Percentiles rank a stretch among this genome's conserved stretches.
These are phyloP conservation scores for Xenoacremonium recifei DNA, from an alignment of 2,329 filamentous ascomycete genomes.

Conservation along the genomic window DNA sequence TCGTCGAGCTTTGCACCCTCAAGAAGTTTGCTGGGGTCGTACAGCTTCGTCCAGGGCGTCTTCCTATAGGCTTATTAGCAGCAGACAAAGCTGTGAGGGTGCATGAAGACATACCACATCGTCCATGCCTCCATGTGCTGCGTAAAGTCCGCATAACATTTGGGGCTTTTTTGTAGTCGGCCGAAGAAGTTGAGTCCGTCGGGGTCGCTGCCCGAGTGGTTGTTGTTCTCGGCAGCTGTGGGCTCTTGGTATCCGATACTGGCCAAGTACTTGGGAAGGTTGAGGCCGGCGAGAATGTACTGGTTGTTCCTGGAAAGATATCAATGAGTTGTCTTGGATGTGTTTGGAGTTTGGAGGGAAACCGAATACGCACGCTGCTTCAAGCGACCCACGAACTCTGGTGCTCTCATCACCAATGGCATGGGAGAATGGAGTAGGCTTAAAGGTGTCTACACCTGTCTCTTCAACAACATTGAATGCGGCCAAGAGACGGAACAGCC, in stretches of 20 bases:
- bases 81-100: too few relatives aligned
- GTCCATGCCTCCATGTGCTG: slow-evolving; percentile 20
- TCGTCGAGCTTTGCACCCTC: slow-evolving; percentile 6
- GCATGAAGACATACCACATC: too few relatives aligned
- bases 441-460: slow-evolving; percentile 12
- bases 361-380: slow-evolving; percentile 9
- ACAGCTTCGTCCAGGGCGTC: slow-evolving; percentile 19
- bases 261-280: slow-evolving; percentile 15
- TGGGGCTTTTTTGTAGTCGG: slow-evolving; percentile 14
- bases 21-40: slow-evolving; percentile 8
- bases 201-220: slow-evolving; percentile 9
- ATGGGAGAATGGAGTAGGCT: slow-evolving; percentile 11
- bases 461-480: slow-evolving; percentile 18
- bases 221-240: slow-evolving; percentile 7
- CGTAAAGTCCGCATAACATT: slow-evolving; percentile 16
- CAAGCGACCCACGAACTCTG: slow-evolving; percentile 15
- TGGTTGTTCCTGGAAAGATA: slow-evolving; percentile 11
- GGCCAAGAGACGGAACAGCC: slow-evolving; percentile 13
- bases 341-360: accelerated
- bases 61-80: too few relatives aligned
- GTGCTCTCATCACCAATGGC: slow-evolving; percentile 18
- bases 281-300: slow-evolving; percentile 15
- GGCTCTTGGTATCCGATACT: slow-evolving; percentile 13
- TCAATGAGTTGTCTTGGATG: not conserved
- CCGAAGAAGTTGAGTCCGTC: slow-evolving; percentile 16